Evolutionary conservation across 805 yeast genomes (phyloP).

Genomic region (Candida ipomoeae): DNA sequence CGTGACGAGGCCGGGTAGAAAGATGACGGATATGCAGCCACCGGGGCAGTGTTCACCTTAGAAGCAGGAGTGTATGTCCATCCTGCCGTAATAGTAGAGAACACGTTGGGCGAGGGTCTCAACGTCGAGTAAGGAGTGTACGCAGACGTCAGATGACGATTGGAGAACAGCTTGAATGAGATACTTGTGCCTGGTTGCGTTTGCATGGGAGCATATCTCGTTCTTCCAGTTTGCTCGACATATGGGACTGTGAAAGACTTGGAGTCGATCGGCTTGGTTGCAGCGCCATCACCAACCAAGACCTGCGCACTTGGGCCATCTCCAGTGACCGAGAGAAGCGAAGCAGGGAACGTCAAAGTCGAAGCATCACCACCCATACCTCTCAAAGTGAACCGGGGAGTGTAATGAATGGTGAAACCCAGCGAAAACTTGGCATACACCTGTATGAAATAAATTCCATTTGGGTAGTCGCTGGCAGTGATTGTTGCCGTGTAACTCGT

Average conservation of each 20-base stretch:
- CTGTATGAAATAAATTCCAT: slow-evolving; percentile 75
- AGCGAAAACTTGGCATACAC: slow-evolving; percentile 45
- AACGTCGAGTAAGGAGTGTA: slow-evolving; percentile 51
- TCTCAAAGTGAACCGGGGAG: slow-evolving; percentile 58
- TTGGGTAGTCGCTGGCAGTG: slow-evolving; percentile 43
- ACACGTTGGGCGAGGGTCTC: slow-evolving; percentile 38
- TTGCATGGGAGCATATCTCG: slow-evolving; percentile 92
- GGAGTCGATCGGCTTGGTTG: slow-evolving; percentile 23
- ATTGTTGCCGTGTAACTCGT: slow-evolving; percentile 41
- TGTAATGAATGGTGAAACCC: slow-evolving; percentile 59
- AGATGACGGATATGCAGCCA: slow-evolving; percentile 63
- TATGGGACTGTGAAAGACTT: slow-evolving; percentile 67
- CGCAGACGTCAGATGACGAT: slow-evolving; percentile 63
- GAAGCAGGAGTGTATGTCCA: slow-evolving; percentile 72
- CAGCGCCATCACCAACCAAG: slow-evolving; percentile 14
- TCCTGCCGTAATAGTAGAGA: slow-evolving; percentile 78
- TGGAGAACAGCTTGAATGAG: slow-evolving; percentile 63
- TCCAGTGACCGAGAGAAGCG: slow-evolving; percentile 35
- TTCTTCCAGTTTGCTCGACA: slow-evolving; percentile 69
- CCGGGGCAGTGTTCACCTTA: slow-evolving; percentile 63
- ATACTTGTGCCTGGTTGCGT: slow-evolving; percentile 72
- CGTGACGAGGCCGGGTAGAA: slow-evolving; percentile 61
- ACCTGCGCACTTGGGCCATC: slow-evolving; percentile 40
- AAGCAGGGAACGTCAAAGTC: slow-evolving; percentile 35
- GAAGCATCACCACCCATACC: slow-evolving; percentile 71